These are phyloP conservation scores for Leccinum longicurvipes DNA, from an alignment of 768 basidiomycete genomes.

Conservation along the genomic window DNA sequence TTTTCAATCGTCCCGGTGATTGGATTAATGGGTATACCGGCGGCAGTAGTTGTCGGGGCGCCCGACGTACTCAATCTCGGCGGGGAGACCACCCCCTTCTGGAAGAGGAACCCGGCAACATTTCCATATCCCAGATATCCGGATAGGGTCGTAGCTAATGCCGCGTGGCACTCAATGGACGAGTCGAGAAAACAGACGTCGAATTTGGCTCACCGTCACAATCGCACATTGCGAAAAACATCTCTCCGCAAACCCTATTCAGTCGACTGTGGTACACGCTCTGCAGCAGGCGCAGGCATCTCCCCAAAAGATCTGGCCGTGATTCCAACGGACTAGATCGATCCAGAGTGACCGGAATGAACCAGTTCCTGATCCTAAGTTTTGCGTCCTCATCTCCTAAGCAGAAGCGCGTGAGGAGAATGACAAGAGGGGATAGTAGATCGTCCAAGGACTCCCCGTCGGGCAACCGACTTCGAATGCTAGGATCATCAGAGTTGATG, in stretches of 20 bases:
- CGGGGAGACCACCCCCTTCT: constrained; percentile 80
- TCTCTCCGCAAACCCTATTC: constrained; percentile 79
- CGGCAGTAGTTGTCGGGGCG: constrained; percentile 32
- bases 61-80: constrained; percentile 30
- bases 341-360: constrained; percentile 79
- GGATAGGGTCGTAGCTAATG: constrained; percentile 63
- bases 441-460: constrained; percentile 69
- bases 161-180: background rate
- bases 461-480: constrained; percentile 45
- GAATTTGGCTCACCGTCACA: constrained; percentile 52
- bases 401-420: constrained; percentile 73
- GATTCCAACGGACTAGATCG: constrained; percentile 72
- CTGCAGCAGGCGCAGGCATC: constrained; percentile 71
- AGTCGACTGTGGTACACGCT: constrained; percentile 71
- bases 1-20: constrained; percentile 74
- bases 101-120: constrained; percentile 91
- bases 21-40: constrained; percentile 63
- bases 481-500: constrained; percentile 59
- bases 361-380: constrained; percentile 55
- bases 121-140: constrained; percentile 91
- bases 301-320: constrained; percentile 71
- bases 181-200: background rate
- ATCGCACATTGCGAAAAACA: constrained; percentile 82
- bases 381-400: constrained; percentile 58
- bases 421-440: constrained; percentile 66